These are phyloP conservation scores for Akebia trifoliata DNA, from an alignment of 164 flowering plant genomes.

Conservation along the genomic window DNA sequence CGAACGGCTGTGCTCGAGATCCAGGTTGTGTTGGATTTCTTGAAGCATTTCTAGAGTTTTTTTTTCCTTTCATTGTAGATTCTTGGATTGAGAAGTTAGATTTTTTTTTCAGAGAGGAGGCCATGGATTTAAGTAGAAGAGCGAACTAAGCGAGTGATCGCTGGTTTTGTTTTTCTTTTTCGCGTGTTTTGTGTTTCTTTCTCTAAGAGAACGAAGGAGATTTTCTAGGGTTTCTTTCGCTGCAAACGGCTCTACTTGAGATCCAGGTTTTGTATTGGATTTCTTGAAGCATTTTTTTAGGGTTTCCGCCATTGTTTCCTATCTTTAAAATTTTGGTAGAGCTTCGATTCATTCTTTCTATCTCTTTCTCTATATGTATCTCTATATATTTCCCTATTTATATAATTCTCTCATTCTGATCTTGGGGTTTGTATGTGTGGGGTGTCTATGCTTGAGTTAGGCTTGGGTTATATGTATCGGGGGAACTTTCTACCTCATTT, in stretches of 20 bases:
- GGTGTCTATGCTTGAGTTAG: slow-evolving; percentile 5
- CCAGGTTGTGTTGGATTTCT: slow-evolving; percentile 30
- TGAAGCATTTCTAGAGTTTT: no score
- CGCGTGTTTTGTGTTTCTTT: background rate
- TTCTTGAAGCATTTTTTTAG: slow-evolving; percentile 19
- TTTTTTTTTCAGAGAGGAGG: slow-evolving; percentile 12
- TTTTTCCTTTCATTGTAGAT: no score
- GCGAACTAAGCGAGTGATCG: background rate
- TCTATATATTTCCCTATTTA: no score
- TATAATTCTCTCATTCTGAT: slow-evolving; percentile 10
- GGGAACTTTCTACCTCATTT: background rate
- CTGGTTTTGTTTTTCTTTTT: background rate
- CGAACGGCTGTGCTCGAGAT: slow-evolving; percentile 23
- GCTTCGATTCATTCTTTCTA: slow-evolving; percentile 12
- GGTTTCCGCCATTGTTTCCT: slow-evolving; percentile 14
- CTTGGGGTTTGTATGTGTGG: slow-evolving; percentile 13
- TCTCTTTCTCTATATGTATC: background rate
- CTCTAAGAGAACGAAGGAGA: slow-evolving; percentile 11
- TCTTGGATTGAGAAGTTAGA: no score
- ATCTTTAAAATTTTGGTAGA: slow-evolving; percentile 4
- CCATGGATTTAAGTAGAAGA: slow-evolving; percentile 26
- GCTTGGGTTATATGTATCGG: slow-evolving; percentile 1
- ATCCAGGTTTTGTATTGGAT: slow-evolving; percentile 35
- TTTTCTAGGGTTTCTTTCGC: slow-evolving; percentile 11
- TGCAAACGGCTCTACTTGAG: slow-evolving; percentile 17